phyloP scores from a whole-genome alignment of 2,329 filamentous ascomycete species.

The Cladophialophora bantiana region DNA sequence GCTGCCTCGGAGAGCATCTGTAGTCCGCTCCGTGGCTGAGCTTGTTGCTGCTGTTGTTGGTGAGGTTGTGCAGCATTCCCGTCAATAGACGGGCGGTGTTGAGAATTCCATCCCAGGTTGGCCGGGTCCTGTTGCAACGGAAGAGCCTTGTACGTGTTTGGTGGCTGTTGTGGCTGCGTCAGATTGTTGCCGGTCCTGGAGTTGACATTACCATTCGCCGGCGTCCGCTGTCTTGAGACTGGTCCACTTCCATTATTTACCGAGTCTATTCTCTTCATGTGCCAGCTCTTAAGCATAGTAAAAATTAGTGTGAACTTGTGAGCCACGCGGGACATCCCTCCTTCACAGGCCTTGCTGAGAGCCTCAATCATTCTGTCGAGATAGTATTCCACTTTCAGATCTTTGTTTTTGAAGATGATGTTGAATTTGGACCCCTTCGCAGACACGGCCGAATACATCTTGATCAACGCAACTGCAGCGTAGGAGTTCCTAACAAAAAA shows the following conservation, averaged over 20 bases:
- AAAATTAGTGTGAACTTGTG: conserved; percentile 75
- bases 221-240: conserved; percentile 32
- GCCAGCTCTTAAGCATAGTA: conserved; percentile 74
- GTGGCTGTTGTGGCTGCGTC: conserved; percentile 16
- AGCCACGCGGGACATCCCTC: conserved; percentile 69
- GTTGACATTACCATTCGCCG: conserved; percentile 19
- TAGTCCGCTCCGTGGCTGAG: conserved; percentile 34
- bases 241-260: conserved; percentile 30
- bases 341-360: conserved; percentile 68
- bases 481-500: conserved; percentile 76
- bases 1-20: conserved; percentile 43
- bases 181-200: conserved; percentile 1
- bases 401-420: conserved; percentile 71
- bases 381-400: conserved; percentile 70
- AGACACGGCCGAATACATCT: conserved; percentile 73
- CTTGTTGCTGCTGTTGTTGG: conserved; percentile 29
- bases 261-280: conserved; percentile 53
- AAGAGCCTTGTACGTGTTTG: conserved; percentile 24
- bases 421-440: conserved; percentile 70
- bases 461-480: conserved; percentile 74
- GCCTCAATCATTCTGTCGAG: conserved; percentile 74
- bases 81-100: conserved; percentile 28
- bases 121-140: conserved; percentile 34
- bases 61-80: conserved; percentile 26
- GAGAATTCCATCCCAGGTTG: conserved; percentile 28